Base-by-base conservation (phyloP, 805 yeast species). In the Starmerella geochares region DNA sequence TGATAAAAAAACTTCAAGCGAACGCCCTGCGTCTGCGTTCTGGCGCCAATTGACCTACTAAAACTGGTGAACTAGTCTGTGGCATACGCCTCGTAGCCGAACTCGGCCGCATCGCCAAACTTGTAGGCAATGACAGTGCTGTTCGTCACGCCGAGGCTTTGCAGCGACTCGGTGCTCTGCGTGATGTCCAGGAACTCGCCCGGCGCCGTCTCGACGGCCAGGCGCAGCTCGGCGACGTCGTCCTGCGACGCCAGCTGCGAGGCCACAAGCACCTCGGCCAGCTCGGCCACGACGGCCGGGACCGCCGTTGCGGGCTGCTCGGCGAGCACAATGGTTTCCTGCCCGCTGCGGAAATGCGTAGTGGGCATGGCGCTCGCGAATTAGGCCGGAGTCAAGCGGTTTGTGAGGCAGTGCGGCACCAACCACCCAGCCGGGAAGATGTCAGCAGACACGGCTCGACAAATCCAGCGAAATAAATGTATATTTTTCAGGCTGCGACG, bases 181-280 rank as follows among this genome's bases (percentile, higher is more conserved):
- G 54, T 48, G 23, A 59, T 51, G 23, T 51, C 58, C 14, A 7
- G 25, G 54, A 54, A 55, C 37, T 20, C 28, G 23, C 38, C 50
- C 29, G 45, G 51, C 10, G 37, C 50, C 20, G 39, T 23, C 32
- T 50, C 44, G 14, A 56, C 13, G 6, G 57, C 62, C 7, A 60
- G 52, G 14, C 52, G 46, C 40, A 57, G 52, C 36, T 29, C 45
- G 20, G 53, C 54, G 8, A 58, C 58, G 36, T 55, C 54, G 14
- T 53, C 57, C 31, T 43, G 49, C 14, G 51, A 14, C 4, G 59
- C 56, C 21, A 47, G 43, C n/a, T 50, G 50, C 7, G 62, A 51
- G 10, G 52, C 49, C 27, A 56, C 56, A 4, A 60, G 54, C 28
- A 56, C 57, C 52, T 60, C 61, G 4, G 62, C 62, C 11, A 60